Conservation (phyloP, 768 basidiomycete species). For the Psilocybe cyanescens region DNA sequence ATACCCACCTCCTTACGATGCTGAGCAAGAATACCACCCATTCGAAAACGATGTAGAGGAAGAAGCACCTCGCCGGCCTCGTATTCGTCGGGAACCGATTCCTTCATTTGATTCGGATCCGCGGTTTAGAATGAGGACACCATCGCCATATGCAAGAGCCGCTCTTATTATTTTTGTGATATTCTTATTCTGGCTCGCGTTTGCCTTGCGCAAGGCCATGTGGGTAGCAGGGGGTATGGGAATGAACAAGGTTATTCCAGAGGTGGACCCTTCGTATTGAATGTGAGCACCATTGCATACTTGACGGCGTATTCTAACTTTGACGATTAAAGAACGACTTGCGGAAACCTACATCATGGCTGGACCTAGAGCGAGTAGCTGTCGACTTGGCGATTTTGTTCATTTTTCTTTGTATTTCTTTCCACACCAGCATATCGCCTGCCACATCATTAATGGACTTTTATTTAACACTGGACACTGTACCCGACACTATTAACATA, state of each 20-base stretch:
- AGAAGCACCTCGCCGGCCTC: conserved; percentile 20
- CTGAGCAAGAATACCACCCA: conserved; percentile 9
- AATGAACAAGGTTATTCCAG: conserved; percentile 13
- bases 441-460: no score
- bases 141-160: conserved; percentile 54
- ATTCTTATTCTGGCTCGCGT: conserved; percentile 42
- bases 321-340: no score
- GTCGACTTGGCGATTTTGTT: no score
- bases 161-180: conserved; percentile 46
- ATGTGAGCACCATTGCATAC: neutral
- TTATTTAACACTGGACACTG: no score
- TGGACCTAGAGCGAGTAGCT: no score
- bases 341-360: no score
- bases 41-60: conserved; percentile 22
- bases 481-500: no score
- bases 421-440: no score
- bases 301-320: no score
- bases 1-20: conserved; percentile 22
- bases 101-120: conserved; percentile 38
- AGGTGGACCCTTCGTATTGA: conserved; percentile 25
- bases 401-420: no score
- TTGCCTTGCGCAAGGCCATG: conserved; percentile 29
- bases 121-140: conserved; percentile 53
- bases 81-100: conserved; percentile 14
- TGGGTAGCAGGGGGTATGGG: conserved; percentile 29